Evolutionary conservation across 1,139 yeast species (phyloP).

Genomic region (Magnusiomyces sp.): DNA sequence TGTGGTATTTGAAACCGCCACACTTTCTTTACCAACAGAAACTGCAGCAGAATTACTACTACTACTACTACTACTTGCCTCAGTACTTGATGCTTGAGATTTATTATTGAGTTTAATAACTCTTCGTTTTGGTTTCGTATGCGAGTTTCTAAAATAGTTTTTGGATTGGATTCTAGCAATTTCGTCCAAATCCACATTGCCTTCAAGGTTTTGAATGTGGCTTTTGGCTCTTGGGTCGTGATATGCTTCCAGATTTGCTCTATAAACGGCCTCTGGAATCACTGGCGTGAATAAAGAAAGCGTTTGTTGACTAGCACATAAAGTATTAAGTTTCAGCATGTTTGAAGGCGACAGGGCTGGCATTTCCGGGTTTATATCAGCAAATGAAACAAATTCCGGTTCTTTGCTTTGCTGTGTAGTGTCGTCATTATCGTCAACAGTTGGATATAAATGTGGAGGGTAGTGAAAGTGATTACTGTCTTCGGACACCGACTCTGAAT

Average conservation of each 20-base stretch:
- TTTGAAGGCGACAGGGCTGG: conserved; percentile 61
- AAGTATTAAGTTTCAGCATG: conserved; percentile 59
- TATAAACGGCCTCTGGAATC: conserved; percentile 47
- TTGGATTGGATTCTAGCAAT: conserved; percentile 25
- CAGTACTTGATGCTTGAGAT: no score
- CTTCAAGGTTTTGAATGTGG: conserved; percentile 18
- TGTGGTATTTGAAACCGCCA: no score
- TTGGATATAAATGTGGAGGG: neutral
- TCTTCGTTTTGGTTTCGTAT: conserved; percentile 26
- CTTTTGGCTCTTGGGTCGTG: conserved; percentile 16
- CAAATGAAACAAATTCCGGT: conserved; percentile 27
- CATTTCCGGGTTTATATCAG: conserved; percentile 47
- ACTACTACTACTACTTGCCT: no score
- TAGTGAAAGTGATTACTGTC: no score
- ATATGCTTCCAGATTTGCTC: conserved; percentile 34
- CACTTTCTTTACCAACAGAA: no score
- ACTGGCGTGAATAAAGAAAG: conserved; percentile 57
- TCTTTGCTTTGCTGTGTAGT: conserved; percentile 10
- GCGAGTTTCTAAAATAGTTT: conserved; percentile 21
- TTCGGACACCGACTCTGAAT: no score
- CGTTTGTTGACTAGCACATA: conserved; percentile 73
- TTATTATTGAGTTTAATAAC: conserved; percentile 22
- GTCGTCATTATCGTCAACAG: neutral
- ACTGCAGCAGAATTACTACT: no score
- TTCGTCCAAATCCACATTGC: conserved; percentile 23